A percentile compares a stretch with the other conserved stretches of the same genome.
Conservation (phyloP, 2,329 filamentous ascomycete species). For the Aureobasidium sp. region DNA sequence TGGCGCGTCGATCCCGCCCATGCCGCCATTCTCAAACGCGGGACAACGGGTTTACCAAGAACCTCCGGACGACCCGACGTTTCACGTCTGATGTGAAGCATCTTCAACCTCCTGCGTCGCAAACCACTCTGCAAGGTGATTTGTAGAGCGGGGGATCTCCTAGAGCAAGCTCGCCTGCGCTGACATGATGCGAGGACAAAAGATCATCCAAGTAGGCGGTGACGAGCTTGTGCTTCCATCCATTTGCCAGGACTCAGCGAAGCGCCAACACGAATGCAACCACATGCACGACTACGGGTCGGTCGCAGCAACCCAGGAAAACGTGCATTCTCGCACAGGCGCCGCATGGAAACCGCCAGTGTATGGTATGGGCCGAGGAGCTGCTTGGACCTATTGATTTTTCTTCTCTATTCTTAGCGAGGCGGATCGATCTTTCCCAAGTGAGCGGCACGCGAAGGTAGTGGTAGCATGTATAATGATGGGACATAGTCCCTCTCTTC, state of each 20-base stretch:
- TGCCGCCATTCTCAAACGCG: constrained; percentile 8
- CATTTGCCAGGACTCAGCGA: constrained; percentile 5
- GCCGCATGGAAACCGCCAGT: constrained; percentile 9
- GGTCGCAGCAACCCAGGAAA: constrained; percentile 2
- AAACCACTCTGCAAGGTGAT: background rate
- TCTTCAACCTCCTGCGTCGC: background rate
- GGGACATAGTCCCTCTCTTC: background rate
- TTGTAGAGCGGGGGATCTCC: background rate
- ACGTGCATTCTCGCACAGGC: constrained; percentile 11
- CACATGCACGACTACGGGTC: constrained; percentile 4
- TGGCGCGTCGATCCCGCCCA: background rate
- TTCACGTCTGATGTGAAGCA: constrained; percentile 7
- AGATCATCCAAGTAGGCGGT: background rate
- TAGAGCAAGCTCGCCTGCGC: background rate
- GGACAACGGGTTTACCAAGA: background rate
- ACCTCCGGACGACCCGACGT: constrained; percentile 3
- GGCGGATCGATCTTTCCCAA: constrained; percentile 1
- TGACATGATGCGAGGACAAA: background rate
- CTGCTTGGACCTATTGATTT: constrained; percentile 4
- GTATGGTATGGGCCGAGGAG: background rate
- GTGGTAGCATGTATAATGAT: constrained; percentile 4
- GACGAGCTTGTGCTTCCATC: constrained; percentile 4
- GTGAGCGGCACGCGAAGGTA: background rate
- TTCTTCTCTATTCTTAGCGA: constrained; percentile 7
- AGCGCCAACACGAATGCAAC: constrained; percentile 7